These are phyloP conservation scores for Hypericum perforatum DNA, from an alignment of 345 rosid genomes.

Conservation along the genomic window DNA sequence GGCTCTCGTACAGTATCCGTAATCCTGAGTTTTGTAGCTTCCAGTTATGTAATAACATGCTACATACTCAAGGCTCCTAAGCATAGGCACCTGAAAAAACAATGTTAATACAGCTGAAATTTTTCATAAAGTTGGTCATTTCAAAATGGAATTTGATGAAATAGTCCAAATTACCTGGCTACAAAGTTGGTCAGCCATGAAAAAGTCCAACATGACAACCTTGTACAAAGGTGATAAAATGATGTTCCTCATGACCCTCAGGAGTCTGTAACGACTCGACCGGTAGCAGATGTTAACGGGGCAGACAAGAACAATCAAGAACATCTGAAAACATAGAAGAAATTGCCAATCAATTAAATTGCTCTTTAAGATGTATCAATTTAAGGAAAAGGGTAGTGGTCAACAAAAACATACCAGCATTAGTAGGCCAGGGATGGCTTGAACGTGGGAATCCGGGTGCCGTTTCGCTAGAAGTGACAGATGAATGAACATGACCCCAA, in stretches of 20 bases:
- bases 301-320: slow-evolving; percentile 49
- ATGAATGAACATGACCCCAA: slow-evolving; percentile 79
- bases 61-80: slow-evolving; percentile 70
- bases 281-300: slow-evolving; percentile 72
- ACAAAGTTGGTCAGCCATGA: slow-evolving; percentile 99
- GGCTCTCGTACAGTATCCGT: slow-evolving; percentile 70
- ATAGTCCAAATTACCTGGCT: slow-evolving; percentile 53
- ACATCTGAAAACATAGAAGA: slow-evolving; percentile 32
- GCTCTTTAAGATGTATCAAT: too few relatives aligned
- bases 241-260: slow-evolving; percentile 64
- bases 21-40: slow-evolving; percentile 87
- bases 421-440: slow-evolving; percentile 81
- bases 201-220: slow-evolving; percentile 96
- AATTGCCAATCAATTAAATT: neutral
- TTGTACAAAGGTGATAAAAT: slow-evolving; percentile 82
- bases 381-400: too few relatives aligned
- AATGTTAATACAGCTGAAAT: slow-evolving; percentile 4
- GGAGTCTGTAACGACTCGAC: slow-evolving; percentile 65
- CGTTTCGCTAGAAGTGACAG: slow-evolving; percentile 65
- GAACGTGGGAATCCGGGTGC: slow-evolving; percentile 57
- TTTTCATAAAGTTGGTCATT: neutral
- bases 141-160: neutral
- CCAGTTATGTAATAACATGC: slow-evolving; percentile 90
- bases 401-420: slow-evolving; percentile 43
- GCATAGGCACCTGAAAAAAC: slow-evolving; percentile 55